Percentiles rank a stretch among this genome's conserved stretches.
Evolutionary conservation across 306 rosid species (phyloP).

Genomic region (Vigna radiata): DNA sequence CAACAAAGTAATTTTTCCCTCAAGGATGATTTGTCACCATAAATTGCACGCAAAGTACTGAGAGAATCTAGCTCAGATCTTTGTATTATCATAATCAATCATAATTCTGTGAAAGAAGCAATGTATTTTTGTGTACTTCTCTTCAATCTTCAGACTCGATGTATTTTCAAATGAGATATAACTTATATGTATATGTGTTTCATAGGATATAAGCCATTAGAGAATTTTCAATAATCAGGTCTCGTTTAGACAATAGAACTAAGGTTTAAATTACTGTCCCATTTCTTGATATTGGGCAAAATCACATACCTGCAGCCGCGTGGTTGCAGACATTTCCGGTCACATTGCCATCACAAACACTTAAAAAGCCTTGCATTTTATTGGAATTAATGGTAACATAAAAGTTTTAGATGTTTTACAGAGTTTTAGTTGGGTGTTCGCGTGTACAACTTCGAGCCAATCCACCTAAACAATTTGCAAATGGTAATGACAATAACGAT

Average conservation of each 20-base stretch:
- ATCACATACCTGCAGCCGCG: too few species aligned
- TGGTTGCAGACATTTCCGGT: too few species aligned
- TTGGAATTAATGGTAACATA: background rate
- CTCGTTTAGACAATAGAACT: background rate
- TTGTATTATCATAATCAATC: background rate
- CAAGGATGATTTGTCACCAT: background rate
- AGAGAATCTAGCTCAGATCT: background rate
- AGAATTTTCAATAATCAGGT: background rate
- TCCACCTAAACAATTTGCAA: background rate
- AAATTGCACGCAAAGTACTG: slow-evolving; percentile 2
- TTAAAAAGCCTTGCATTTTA: background rate
- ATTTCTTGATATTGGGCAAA: too few species aligned
- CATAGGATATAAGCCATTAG: background rate
- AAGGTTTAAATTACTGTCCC: background rate
- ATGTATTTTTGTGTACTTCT: background rate
- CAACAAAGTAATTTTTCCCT: background rate
- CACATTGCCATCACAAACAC: too few species aligned
- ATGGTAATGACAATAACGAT: background rate
- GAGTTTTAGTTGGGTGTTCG: background rate
- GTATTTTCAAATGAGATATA: background rate
- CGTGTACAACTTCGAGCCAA: background rate
- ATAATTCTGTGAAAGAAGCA: background rate
- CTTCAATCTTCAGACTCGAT: background rate
- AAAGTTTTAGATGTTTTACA: background rate
- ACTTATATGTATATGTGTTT: too few species aligned